A percentile compares a stretch with the other conserved stretches of the same genome.
These are phyloP conservation scores for Anastatica hierochuntica DNA, from an alignment of 345 rosid species.

Conservation along the genomic window DNA sequence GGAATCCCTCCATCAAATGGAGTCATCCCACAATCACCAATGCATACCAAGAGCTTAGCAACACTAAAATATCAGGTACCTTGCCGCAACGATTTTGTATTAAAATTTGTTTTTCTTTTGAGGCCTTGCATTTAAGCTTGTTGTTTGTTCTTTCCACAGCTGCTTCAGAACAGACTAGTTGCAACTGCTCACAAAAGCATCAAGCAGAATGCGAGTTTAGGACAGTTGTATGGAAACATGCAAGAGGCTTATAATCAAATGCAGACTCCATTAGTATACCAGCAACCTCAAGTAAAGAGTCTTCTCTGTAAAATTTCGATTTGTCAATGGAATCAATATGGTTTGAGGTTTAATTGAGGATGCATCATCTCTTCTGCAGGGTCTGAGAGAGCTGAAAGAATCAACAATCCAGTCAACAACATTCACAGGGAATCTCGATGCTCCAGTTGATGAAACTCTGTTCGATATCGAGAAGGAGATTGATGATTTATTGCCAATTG, in stretches of 20 bases:
- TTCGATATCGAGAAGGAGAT: conserved; percentile 84
- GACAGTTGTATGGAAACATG: conserved; percentile 74
- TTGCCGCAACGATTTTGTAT: conserved; percentile 29
- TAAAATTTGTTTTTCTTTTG: not conserved
- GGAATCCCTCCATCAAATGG: conserved; percentile 98
- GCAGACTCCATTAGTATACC: conserved; percentile 84
- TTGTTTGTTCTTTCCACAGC: conserved; percentile 32
- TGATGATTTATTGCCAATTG: conserved; percentile 77
- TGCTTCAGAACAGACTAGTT: conserved; percentile 70
- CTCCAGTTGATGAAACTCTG: conserved; percentile 46
- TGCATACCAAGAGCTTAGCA: conserved; percentile 96
- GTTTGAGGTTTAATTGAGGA: not conserved
- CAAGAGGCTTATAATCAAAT: conserved; percentile 71
- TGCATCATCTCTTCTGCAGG: conserved; percentile 32
- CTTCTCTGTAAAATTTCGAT: not conserved
- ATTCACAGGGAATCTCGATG: conserved; percentile 65
- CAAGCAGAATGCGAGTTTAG: conserved; percentile 59
- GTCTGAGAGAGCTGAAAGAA: conserved; percentile 77
- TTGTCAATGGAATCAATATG: not conserved
- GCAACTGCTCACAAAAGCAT: conserved; percentile 59
- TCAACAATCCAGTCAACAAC: conserved; percentile 72
- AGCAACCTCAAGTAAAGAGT: conserved; percentile 36
- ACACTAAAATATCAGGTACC: conserved; percentile 89
- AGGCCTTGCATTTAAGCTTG: not conserved
- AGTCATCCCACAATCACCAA: conserved; percentile 96